Conservation (phyloP, 2,329 filamentous ascomycete genomes). For the Sclerotinia borealis region DNA sequence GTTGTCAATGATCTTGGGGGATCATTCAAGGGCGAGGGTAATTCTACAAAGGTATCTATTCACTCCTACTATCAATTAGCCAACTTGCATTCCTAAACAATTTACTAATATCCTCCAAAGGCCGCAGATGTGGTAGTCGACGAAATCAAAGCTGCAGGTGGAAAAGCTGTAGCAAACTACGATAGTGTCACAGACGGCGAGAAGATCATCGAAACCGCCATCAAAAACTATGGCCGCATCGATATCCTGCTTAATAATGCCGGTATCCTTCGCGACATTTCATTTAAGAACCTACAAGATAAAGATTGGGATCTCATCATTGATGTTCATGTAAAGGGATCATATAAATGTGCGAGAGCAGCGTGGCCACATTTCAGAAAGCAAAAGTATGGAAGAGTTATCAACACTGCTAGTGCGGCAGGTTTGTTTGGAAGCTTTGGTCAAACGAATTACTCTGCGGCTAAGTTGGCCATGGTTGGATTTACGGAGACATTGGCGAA, state of each 20-base stretch:
- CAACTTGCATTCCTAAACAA: conserved; percentile 1
- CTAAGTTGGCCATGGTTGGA: conserved; percentile 90
- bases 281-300: conserved; percentile 99
- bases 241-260: conserved; percentile 98
- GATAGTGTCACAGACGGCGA: conserved; percentile 91
- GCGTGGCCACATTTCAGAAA: conserved; percentile 98
- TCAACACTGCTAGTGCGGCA: conserved; percentile 95
- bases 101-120: conserved; percentile 38
- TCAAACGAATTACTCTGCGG: conserved; percentile 94
- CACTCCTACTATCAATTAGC: background rate
- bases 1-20: conserved; percentile 95
- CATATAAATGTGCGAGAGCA: conserved; percentile 91
- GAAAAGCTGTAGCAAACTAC: conserved; percentile 97
- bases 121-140: conserved; percentile 77
- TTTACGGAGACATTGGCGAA: conserved; percentile 98
- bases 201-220: conserved; percentile 84
- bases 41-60: conserved; percentile 65
- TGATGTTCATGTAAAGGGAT: conserved; percentile 84
- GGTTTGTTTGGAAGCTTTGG: conserved; percentile 95
- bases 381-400: conserved; percentile 94
- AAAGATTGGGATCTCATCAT: conserved; percentile 94
- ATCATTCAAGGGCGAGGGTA: conserved; percentile 89
- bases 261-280: conserved; percentile 83
- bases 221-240: conserved; percentile 75
- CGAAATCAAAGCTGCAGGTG: conserved; percentile 79